These are phyloP conservation scores for Blastocystis sp. DNA, from an alignment of 352 stramenopile species.

Conservation along the genomic window DNA sequence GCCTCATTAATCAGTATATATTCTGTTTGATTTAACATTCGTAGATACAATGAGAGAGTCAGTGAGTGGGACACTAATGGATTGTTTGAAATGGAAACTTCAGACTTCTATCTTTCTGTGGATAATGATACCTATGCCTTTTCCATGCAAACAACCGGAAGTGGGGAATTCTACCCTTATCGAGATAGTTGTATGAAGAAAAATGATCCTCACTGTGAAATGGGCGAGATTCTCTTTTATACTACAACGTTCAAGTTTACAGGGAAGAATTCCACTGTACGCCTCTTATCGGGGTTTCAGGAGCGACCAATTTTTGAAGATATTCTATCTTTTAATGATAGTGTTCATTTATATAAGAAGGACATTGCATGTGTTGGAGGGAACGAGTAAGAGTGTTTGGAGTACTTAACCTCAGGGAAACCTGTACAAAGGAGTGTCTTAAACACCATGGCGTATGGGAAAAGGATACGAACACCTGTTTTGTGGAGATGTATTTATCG, in stretches of 20 bases:
- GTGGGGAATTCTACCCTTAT: conserved; percentile 39
- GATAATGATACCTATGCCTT: not conserved
- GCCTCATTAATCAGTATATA: conserved; percentile 4
- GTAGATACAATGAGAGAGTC: conserved; percentile 18
- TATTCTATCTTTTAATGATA: not conserved
- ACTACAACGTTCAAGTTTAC: not conserved
- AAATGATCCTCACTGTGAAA: not conserved
- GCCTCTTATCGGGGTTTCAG: not conserved
- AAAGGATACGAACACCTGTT: not conserved
- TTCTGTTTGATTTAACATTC: not conserved
- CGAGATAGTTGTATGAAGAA: conserved; percentile 21
- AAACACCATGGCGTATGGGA: conserved; percentile 10
- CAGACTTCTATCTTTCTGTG: not conserved
- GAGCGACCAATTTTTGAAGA: not conserved
- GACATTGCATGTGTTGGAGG: conserved; percentile 36
- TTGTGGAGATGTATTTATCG: conserved; percentile 29
- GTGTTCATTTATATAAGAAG: not conserved
- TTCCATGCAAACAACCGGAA: not conserved
- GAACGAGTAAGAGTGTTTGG: not conserved
- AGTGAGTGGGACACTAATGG: not conserved
- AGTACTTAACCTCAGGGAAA: not conserved
- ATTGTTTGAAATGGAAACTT: not conserved
- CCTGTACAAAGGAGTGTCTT: not conserved
- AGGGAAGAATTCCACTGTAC: not conserved
- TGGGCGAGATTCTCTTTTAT: not conserved